Conservation (phyloP, 23 red algal species). For the Chondrus crispus region DNA sequence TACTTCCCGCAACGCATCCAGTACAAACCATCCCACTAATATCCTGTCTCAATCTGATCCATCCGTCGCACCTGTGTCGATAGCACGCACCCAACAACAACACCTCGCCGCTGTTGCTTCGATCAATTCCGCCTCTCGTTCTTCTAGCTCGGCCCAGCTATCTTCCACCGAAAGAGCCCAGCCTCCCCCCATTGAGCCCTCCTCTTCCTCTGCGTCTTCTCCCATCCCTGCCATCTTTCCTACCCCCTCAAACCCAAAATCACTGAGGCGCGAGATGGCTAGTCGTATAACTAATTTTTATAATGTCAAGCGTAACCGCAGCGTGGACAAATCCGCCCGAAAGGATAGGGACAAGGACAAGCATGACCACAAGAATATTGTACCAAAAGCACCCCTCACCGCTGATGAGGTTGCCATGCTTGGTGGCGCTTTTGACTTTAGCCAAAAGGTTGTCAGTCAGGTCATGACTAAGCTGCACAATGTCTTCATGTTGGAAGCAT, state of each 20-base stretch:
- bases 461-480: slow-evolving; percentile 91
- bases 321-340: neutral
- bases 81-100: neutral
- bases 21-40: no score
- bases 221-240: no score
- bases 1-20: neutral
- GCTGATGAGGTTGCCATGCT: slow-evolving; percentile 85
- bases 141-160: neutral
- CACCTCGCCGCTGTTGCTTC: neutral
- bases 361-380: neutral
- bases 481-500: slow-evolving; percentile 94
- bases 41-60: no score
- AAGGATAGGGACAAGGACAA: slow-evolving; percentile 27
- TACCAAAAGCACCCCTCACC: slow-evolving; percentile 42
- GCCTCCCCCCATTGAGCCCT: no score
- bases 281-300: neutral
- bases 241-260: no score
- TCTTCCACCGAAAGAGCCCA: neutral
- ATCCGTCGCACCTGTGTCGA: no score
- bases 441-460: slow-evolving; percentile 78
- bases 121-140: neutral
- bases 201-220: no score
- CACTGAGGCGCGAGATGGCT: neutral
- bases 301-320: neutral
- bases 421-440: slow-evolving; percentile 88